A percentile compares a stretch with the other conserved stretches of the same genome.
Conservation (phyloP, 257 asterid species). For the Coffea canephora region DNA sequence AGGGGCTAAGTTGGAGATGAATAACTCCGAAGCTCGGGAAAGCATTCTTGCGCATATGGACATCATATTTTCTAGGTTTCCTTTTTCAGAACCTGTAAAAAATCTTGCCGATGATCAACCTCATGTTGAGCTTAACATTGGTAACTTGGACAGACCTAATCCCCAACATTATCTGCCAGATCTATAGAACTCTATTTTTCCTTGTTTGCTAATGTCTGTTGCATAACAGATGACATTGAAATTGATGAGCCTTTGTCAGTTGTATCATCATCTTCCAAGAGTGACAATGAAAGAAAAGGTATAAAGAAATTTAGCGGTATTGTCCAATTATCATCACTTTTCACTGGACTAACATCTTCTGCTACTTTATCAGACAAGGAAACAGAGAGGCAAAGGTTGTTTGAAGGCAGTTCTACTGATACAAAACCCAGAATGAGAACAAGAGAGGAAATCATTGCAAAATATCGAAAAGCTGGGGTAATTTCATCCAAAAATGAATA, state of each 20-base stretch:
- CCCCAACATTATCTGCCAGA: neutral
- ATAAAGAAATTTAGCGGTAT: neutral
- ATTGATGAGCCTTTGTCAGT: conserved; percentile 61
- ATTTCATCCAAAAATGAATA: conserved; percentile 21
- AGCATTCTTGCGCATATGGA: conserved; percentile 57
- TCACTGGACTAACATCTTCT: conserved; percentile 4
- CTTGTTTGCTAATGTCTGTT: conserved; percentile 10
- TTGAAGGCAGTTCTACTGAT: conserved; percentile 68
- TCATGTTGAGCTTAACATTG: conserved; percentile 57
- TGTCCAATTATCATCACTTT: neutral
- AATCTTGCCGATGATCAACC: conserved; percentile 33
- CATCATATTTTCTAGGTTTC: conserved; percentile 78
- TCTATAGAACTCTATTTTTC: neutral
- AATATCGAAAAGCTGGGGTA: conserved; percentile 81
- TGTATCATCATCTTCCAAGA: conserved; percentile 38
- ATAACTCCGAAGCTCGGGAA: conserved; percentile 49
- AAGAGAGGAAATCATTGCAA: conserved; percentile 90
- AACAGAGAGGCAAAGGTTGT: conserved; percentile 58
- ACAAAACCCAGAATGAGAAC: conserved; percentile 66
- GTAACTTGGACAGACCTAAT: conserved; percentile 33
- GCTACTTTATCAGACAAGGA: conserved; percentile 42
- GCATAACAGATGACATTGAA: conserved; percentile 64
- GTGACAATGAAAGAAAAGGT: conserved; percentile 46
- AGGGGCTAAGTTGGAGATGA: conserved; percentile 51
- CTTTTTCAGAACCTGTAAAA: conserved; percentile 59